Evolutionary conservation across 2,329 filamentous ascomycete species (phyloP), one percentile per base, ranked within the genome.

Genomic region (Penicillium brevicompactum): DNA sequence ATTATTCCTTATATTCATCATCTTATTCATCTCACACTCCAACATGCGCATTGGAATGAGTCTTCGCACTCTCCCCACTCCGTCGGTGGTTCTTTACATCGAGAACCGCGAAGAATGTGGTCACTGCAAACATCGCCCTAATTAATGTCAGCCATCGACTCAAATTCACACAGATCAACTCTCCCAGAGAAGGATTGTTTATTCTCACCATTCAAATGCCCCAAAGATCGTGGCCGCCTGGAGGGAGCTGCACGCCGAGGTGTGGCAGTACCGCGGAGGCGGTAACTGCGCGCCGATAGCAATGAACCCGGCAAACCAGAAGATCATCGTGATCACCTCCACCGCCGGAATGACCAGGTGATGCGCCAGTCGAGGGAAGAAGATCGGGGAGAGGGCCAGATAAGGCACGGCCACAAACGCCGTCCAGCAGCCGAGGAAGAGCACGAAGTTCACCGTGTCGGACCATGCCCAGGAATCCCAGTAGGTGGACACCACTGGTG

Each of bases 291-390:
- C 87, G 0, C 88, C 91, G 10, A 92, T 74, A 0, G 91, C 90
- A 62, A 95, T 87, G 66, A 91, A 89, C 6, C 91, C 91, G 0
- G 88, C 87, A 69, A 97, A 94, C 92, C 92, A 96, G 79, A 95
- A 95, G 53, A 95, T 80, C 76, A 88, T 87, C 9, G 90, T 94
- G 22, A 94, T 62, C 45, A 78, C 79, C 67, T 95, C 89, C 31
- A 90, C 79, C 1, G 67, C 86, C 16, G 92, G 78, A 14, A 91
- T 83, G 43, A 81, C 84, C 48, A 85, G 84, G 49, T 81, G 83
- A 72, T 91, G 85, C 65, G 87, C 86, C 10, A 85, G 65, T 22
- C 78, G 77, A 3, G 83, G 79, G 65, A 86, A 78, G 74, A 86
- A 87, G 42, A 83, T 76, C 1, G 90, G 89, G 2, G 86, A 79